Conservation (phyloP, 306 rosid genomes). For the Corylus heterophylla region DNA sequence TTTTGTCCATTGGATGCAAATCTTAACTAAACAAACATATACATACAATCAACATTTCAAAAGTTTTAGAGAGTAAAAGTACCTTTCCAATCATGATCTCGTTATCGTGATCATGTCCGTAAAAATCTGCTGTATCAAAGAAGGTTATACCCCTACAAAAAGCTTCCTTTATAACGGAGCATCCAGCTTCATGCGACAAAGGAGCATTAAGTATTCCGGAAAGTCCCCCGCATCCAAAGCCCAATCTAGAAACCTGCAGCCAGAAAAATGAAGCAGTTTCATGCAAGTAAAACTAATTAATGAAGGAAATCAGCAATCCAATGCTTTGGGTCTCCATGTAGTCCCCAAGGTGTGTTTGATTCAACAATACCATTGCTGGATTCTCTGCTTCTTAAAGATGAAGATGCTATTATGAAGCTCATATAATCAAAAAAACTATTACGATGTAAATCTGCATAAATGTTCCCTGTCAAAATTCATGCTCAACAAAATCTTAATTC, state of each 20-base stretch:
- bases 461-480: no score
- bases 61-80: not conserved
- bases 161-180: conserved; percentile 59
- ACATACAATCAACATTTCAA: not conserved
- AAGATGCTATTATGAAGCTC: no score
- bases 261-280: not conserved
- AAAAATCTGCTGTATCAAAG: conserved; percentile 65
- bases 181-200: conserved; percentile 68
- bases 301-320: not conserved
- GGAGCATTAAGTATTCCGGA: conserved; percentile 70
- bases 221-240: conserved; percentile 79
- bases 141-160: conserved; percentile 66
- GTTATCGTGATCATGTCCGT: conserved; percentile 59
- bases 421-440: no score
- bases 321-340: not conserved
- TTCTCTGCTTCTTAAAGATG: no score
- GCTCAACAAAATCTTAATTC: no score
- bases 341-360: not conserved
- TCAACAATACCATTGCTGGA: not conserved
- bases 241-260: conserved; percentile 74
- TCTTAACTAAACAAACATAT: not conserved
- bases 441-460: no score
- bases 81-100: conserved; percentile 81
- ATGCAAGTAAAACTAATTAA: not conserved
- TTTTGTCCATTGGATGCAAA: not conserved